Base-by-base conservation (phyloP, 306 rosid species). In the Cajanus cajan region DNA sequence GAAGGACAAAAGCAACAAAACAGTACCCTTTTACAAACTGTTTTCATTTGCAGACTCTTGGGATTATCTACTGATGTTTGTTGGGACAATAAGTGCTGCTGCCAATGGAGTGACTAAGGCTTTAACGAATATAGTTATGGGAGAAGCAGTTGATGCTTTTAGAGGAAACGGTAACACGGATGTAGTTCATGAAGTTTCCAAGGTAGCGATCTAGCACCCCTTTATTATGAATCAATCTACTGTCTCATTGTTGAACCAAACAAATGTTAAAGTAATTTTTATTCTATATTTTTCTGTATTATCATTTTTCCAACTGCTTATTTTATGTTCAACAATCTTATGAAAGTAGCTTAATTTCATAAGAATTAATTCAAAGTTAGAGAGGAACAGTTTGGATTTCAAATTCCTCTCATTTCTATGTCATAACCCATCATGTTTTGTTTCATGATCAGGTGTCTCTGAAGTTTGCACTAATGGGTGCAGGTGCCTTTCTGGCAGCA, bases 41-140 rank as follows among this genome's bases (percentile, higher is more conserved):
- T 93, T 91, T 90, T 84, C 92, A 45, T 91, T 91, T 61, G 97
- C 97, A 21, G 97, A 93, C 75, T 83, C 89, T 28, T 22, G 82
- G 74, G 98, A 93, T 69, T 64, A 64, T 82, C 28, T 86, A 11
- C 54, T 91, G 62, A 91, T 93, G 89, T 47, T 84, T 74, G 74
- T 74, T 47, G 98, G 98, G 73, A 64, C 90, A 50, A 43, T 93
- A 14, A 72, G 88, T 58, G 93, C 92, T 40, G n/a, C 76, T 36
- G 95, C 84, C 19, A 88, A 82, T 33, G 97, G 97, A 43, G 0
- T 88, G n/a, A 71, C 86, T 37, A 10, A 70, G 19, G 93, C 94
- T 14, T 74, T 88, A 34, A 88, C 89, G 90, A 75, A 88, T 8
- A 28, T 91, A 25, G 16, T 89, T 68, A 77, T 89, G 51, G 98